Base-by-base conservation (phyloP, 2,329 filamentous ascomycete species). In the Pseudogymnoascus sp. region DNA sequence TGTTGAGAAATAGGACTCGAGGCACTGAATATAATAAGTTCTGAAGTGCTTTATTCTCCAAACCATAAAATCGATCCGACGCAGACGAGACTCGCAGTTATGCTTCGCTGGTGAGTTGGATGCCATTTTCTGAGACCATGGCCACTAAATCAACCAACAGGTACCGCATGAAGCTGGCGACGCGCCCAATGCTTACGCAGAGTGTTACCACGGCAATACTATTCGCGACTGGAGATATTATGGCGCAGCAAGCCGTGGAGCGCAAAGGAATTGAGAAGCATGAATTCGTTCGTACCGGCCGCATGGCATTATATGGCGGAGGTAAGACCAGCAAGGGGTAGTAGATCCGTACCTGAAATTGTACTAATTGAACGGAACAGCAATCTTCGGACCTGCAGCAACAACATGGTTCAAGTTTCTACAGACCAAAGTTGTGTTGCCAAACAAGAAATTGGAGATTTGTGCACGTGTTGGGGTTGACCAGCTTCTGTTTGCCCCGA, bases 201-300 rank as follows among this genome's bases (percentile, higher is more conserved):
- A 90, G 88, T 73, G 79, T 96, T 70, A 96, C 92, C 62, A 97
- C 93, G 39, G 89, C 91, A 58, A 83, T 97, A 64, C 87, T 99
- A 66, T 99, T 97, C 74, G 92, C 89, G 63, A 90, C 92, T 12
- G 94, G 94, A 70, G 94, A 99, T 78, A 81, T 89, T 64, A 87
- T 95, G 68, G 91, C 94, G 38, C 94, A 99, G 77, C 93, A 97
- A 77, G 81, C 85, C 36, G 90, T 99, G 64, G 93, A 97, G 78
- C 87, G 86, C 75, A 87, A 83, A 71, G 92, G 92, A 16, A 68
- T 89, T 25, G 77, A 87, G 68, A 88, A 89, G 67, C 93, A 99
- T 74, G 88, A 93, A 71, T 69, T 85, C 38, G 77, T 78, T 28
- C 84, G 90, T 61, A 92, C 90, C 30, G 86, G 81, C 9, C 86